Evolutionary conservation across 305 asterid genomes (phyloP).

Genomic region (Fraxinus nigra): DNA sequence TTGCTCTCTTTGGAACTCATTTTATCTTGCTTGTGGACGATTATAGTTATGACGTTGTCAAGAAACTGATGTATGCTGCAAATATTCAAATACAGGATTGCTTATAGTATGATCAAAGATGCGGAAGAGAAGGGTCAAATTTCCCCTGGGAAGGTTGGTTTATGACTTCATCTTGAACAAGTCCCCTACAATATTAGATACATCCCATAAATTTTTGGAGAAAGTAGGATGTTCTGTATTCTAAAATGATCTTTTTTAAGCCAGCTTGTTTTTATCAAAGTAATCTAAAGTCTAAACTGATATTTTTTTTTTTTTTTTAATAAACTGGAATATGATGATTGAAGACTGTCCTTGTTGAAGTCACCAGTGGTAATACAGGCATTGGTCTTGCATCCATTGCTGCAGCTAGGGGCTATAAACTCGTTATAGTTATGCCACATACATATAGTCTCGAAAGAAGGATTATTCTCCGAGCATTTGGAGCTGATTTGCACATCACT

Average conservation of each 20-base stretch:
- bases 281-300: neutral
- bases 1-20: neutral
- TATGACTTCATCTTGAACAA: too few relatives aligned
- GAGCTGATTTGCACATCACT: conserved; percentile 35
- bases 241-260: too few relatives aligned
- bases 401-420: conserved; percentile 43
- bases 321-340: conserved; percentile 11
- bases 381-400: conserved; percentile 48
- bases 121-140: conserved; percentile 50
- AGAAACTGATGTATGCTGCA: neutral
- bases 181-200: too few relatives aligned
- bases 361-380: conserved; percentile 49
- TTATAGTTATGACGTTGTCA: neutral
- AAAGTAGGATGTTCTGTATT: too few relatives aligned
- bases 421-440: conserved; percentile 38
- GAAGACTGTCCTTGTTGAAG: conserved; percentile 45
- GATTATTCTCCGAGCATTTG: conserved; percentile 41
- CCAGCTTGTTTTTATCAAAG: neutral
- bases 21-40: neutral
- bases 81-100: conserved; percentile 32
- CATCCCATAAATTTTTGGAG: too few relatives aligned
- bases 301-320: neutral
- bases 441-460: conserved; percentile 41
- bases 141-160: conserved; percentile 40
- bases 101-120: conserved; percentile 41